These are phyloP conservation scores for Tetradesmus lagerheimii DNA, from an alignment of 139 green algal genomes.

Conservation along the genomic window DNA sequence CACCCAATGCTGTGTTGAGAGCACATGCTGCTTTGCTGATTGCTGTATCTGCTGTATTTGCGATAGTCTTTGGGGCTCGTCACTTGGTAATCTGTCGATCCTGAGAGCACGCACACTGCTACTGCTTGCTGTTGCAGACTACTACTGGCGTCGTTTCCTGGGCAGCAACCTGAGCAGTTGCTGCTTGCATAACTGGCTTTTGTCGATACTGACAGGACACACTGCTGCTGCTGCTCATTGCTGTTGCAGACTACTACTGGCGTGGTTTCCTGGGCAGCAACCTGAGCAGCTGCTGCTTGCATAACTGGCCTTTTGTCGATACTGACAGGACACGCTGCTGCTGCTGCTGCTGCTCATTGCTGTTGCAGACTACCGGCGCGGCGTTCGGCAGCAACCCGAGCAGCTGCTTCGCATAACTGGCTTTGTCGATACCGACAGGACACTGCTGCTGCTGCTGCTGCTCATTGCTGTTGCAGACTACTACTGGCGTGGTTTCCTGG, in stretches of 20 bases:
- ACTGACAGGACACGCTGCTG: no score
- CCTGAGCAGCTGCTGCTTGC: slow-evolving; percentile 84
- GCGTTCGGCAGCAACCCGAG: slow-evolving; percentile 90
- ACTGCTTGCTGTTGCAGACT: not conserved
- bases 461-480: not conserved
- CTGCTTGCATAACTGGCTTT: slow-evolving; percentile 66
- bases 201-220: no score
- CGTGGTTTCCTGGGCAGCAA: slow-evolving; percentile 89
- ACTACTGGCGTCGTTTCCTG: slow-evolving; percentile 94
- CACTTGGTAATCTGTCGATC: no score
- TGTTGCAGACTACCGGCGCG: slow-evolving; percentile 70
- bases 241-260: slow-evolving; percentile 69
- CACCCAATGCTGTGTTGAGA: no score
- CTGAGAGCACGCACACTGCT: no score
- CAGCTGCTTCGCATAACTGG: no score
- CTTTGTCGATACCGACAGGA: not conserved
- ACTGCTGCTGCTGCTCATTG: not conserved
- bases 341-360: no score
- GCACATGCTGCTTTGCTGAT: no score
- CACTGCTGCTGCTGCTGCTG: not conserved
- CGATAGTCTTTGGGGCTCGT: no score
- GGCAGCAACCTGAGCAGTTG: slow-evolving; percentile 75
- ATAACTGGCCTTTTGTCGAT: no score
- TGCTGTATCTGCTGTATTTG: no score
- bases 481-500: slow-evolving; percentile 94